These are phyloP conservation scores for Gypsophila paniculata DNA, from an alignment of 179 eudicot species.

Conservation along the genomic window DNA sequence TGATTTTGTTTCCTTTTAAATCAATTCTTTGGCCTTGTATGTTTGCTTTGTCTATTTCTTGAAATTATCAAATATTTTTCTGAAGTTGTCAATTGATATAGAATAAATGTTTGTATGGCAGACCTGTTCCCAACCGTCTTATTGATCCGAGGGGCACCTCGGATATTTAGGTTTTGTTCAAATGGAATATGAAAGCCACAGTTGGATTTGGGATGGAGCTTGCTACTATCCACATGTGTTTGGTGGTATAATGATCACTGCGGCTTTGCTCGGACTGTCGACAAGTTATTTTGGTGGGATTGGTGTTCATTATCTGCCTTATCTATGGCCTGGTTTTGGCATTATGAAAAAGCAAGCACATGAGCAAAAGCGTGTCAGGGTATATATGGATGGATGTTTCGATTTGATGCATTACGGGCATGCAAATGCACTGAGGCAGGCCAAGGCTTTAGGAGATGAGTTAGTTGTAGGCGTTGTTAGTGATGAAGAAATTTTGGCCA, in stretches of 20 bases:
- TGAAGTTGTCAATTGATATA: conserved; percentile 8
- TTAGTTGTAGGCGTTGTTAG: conserved; percentile 84
- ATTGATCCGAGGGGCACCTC: conserved; percentile 30
- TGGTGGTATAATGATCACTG: conserved; percentile 84
- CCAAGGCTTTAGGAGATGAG: conserved; percentile 89
- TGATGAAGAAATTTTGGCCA: conserved; percentile 85
- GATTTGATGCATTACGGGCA: conserved; percentile 99
- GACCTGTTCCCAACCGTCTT: conserved; percentile 24
- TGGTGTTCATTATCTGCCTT: conserved; percentile 61
- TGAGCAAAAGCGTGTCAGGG: conserved; percentile 63
- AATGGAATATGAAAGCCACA: conserved; percentile 66
- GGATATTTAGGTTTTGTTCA: conserved; percentile 30
- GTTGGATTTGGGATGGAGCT: conserved; percentile 68
- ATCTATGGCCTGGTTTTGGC: conserved; percentile 52
- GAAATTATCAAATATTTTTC: neutral
- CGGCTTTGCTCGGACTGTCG: conserved; percentile 77
- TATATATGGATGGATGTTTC: conserved; percentile 97
- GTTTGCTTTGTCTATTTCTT: neutral
- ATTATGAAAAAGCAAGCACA: conserved; percentile 50
- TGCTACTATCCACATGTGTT: conserved; percentile 76
- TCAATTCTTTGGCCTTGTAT: neutral
- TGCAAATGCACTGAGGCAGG: conserved; percentile 96
- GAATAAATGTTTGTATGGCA: conserved; percentile 21
- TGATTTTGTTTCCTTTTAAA: conserved; percentile 10
- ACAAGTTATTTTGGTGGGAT: conserved; percentile 71